A percentile compares a stretch with the other conserved stretches of the same genome.
phyloP scores from a whole-genome alignment of 176 grass and related monocot species.

The Dendrocalamus sinicus region DNA sequence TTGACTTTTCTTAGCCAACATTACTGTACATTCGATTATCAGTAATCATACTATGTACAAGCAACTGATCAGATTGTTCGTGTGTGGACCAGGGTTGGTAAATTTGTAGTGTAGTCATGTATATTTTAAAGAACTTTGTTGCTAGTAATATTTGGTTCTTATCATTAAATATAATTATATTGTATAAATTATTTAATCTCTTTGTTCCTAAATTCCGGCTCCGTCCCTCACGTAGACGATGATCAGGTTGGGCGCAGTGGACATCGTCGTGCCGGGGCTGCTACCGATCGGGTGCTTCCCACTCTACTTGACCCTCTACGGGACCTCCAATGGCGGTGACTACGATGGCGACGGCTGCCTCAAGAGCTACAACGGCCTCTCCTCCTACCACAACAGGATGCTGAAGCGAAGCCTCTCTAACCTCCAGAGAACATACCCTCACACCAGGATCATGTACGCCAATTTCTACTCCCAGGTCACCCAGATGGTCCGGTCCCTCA shows the following conservation, averaged over 20 bases:
- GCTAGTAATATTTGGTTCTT: too few species aligned
- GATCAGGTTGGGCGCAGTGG: slow-evolving; percentile 44
- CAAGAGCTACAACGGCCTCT: slow-evolving; percentile 59
- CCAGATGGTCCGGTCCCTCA: slow-evolving; percentile 55
- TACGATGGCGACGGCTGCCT: slow-evolving; percentile 67
- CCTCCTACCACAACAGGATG: slow-evolving; percentile 63
- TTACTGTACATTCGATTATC: too few species aligned
- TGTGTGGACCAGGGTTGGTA: too few species aligned
- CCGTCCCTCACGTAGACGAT: neutral
- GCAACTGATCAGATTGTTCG: too few species aligned
- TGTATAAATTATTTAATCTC: too few species aligned
- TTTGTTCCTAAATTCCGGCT: too few species aligned
- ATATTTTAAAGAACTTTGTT: too few species aligned
- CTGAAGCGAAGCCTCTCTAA: slow-evolving; percentile 45
- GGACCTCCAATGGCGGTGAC: slow-evolving; percentile 47
- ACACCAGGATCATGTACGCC: slow-evolving; percentile 62
- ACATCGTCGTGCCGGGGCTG: slow-evolving; percentile 64
- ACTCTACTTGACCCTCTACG: slow-evolving; percentile 62
- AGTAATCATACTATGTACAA: too few species aligned
- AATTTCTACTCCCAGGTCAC: slow-evolving; percentile 63
- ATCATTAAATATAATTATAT: too few species aligned
- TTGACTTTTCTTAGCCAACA: neutral
- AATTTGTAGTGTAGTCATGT: too few species aligned
- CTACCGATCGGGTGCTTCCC: slow-evolving; percentile 69
- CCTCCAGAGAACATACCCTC: slow-evolving; percentile 55